Evolutionary conservation across 371 early-diverging fungal species (phyloP).

Genomic region (Mortierella sp.): DNA sequence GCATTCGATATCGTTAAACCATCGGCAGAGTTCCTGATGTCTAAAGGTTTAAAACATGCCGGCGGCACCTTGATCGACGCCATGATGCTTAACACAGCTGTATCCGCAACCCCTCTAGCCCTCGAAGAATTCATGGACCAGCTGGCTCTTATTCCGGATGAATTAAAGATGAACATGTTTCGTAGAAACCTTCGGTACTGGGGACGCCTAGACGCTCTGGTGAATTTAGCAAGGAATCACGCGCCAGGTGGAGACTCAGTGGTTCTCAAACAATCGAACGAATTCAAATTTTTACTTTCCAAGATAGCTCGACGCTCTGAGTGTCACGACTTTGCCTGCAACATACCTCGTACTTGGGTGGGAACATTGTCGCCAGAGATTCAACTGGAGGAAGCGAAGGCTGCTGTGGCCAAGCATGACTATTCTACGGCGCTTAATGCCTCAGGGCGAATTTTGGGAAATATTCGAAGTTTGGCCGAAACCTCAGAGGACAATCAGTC

Average conservation of each 20-base stretch:
- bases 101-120: conserved; percentile 9
- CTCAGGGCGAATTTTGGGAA: conserved; percentile 25
- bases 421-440: conserved; percentile 33
- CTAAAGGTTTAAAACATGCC: conserved; percentile 29
- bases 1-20: conserved; percentile 22
- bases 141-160: conserved; percentile 33
- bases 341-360: conserved; percentile 43
- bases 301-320: conserved; percentile 48
- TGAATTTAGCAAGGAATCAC: conserved; percentile 39
- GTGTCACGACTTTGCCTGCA: conserved; percentile 47
- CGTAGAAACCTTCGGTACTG: conserved; percentile 46
- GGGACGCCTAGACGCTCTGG: conserved; percentile 47
- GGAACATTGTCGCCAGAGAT: conserved; percentile 42
- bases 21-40: conserved; percentile 25
- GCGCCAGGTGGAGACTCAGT: conserved; percentile 6
- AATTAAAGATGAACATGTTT: conserved; percentile 33
- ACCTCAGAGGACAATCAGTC: neutral
- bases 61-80: conserved; percentile 23
- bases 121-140: conserved; percentile 44
- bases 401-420: conserved; percentile 49
- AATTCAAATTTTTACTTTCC: conserved; percentile 51
- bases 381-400: conserved; percentile 51
- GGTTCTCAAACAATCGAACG: conserved; percentile 32
- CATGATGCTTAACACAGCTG: conserved; percentile 47
- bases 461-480: neutral